Base-by-base conservation (phyloP, 192 early-diverging fungal genomes). In the Pilobolus umbonatus region DNA sequence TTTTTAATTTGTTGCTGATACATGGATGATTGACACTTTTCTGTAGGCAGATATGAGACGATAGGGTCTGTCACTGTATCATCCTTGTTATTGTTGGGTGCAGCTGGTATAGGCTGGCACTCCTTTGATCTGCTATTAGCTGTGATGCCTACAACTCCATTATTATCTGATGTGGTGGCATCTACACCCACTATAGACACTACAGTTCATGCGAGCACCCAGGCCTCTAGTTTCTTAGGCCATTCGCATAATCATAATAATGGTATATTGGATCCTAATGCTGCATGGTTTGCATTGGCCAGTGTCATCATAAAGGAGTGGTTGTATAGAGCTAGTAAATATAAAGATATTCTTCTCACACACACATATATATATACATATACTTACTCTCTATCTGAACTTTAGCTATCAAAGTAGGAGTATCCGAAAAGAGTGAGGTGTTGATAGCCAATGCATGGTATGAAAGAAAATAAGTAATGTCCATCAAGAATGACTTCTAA, bases 371-470 rank as follows among this genome's bases (percentile, higher is more conserved):
- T 22, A 44, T 30, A 22, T 62, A n/a, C 29, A 45, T 44, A 46
- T 54, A 19, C 14, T 35, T 14, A 19, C 39, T 46, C 32, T 32
- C 39, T 17, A 53, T 44, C 7, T 36, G 22, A 25, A 28, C 46
- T 51, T 7, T 49, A 73, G 71, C 71, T 38, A 78, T 86, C 68
- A 75, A 76, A 48, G 83, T 90, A 6, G 91, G 80, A 17, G 50
- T 55, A 28, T 69, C 75, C 22, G 79, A 80, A 54, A 76, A 84
- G 29, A 85, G 82, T 21, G 75, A 85, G 40, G 89, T 93, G 1
- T 70, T 93, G 25, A 63, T 89, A 5, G 91, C 91, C 15, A 93
- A 93, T 69, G 91, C 91, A 48, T 93, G 87, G 73, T 75, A 63
- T 7, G 11, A 47, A 3, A 25, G 11, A 8, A 9, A 30, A 40